These are phyloP conservation scores for Zea luxurians DNA, from an alignment of 176 grass and related monocot species.

Conservation along the genomic window DNA sequence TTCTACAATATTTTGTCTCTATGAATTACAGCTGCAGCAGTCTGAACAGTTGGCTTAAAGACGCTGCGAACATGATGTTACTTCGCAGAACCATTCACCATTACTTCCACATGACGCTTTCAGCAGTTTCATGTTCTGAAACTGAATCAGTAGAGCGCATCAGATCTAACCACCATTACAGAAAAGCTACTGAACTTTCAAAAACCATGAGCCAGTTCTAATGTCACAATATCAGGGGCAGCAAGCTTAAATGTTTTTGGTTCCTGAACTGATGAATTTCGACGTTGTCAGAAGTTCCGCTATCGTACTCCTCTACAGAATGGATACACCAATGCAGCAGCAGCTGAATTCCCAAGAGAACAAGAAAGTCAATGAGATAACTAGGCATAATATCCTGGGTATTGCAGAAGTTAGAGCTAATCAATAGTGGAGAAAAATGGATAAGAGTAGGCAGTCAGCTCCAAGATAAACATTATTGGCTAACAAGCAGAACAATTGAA, in stretches of 20 bases:
- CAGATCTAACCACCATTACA: background rate
- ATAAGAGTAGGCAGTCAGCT: background rate
- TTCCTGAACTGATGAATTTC: constrained; percentile 9
- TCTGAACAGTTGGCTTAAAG: too few relatives aligned
- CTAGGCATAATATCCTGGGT: background rate
- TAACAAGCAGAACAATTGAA: background rate
- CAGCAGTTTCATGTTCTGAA: background rate
- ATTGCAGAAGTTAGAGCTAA: background rate
- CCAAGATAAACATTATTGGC: background rate
- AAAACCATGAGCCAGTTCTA: background rate
- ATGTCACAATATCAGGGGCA: constrained; percentile 5
- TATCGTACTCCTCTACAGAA: background rate
- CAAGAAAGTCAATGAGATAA: background rate
- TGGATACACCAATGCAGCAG: background rate
- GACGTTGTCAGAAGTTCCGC: constrained; percentile 18
- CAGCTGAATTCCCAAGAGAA: background rate
- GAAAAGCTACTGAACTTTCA: background rate
- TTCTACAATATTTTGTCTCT: too few relatives aligned
- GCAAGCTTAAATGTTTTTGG: background rate
- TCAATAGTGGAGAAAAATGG: background rate
- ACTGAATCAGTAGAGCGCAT: background rate
- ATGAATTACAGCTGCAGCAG: too few relatives aligned
- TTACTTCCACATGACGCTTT: background rate
- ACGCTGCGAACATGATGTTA: background rate
- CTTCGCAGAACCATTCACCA: background rate